A percentile compares a stretch with the other conserved stretches of the same genome.
Evolutionary conservation across 176 grass and related monocot species (phyloP).

Genomic region (Stipa capillata): DNA sequence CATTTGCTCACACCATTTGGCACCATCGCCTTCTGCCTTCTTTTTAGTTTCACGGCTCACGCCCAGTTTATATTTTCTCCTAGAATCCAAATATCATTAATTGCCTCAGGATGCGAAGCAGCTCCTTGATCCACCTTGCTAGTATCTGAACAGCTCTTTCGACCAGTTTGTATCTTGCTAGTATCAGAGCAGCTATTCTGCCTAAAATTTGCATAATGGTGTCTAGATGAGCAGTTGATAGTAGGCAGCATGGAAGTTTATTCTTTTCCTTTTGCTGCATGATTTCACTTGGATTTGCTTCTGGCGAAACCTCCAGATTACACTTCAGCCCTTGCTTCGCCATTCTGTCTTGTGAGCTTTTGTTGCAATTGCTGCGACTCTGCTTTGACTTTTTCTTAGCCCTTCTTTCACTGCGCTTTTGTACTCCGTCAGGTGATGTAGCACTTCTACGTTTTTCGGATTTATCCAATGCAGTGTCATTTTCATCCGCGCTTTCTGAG

Average conservation of each 20-base stretch:
- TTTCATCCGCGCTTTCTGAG: constrained; percentile 23
- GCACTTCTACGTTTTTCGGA: background rate
- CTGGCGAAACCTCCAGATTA: constrained; percentile 5
- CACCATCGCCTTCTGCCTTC: background rate
- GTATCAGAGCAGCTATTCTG: constrained; percentile 2
- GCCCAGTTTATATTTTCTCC: constrained; percentile 4
- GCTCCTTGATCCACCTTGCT: constrained; percentile 1
- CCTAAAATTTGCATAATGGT: background rate
- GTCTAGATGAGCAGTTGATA: constrained; percentile 3
- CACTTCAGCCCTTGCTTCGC: constrained; percentile 5
- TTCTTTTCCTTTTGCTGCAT: background rate
- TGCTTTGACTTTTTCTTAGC: background rate
- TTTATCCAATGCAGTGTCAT: background rate
- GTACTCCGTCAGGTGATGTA: background rate
- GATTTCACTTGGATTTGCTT: constrained; percentile 15
- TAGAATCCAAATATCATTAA: background rate
- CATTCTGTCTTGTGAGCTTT: background rate
- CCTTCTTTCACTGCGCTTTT: constrained; percentile 9
- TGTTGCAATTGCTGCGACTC: background rate
- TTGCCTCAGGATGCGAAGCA: background rate
- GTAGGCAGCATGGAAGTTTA: background rate
- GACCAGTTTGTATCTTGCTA: background rate
- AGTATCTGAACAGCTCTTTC: background rate
- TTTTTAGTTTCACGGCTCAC: background rate
- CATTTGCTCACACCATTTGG: background rate